Percentiles rank a stretch among this genome's conserved stretches.
Evolutionary conservation across 2,329 filamentous ascomycete genomes (phyloP).

Genomic region (Plenodomus biglobosus): DNA sequence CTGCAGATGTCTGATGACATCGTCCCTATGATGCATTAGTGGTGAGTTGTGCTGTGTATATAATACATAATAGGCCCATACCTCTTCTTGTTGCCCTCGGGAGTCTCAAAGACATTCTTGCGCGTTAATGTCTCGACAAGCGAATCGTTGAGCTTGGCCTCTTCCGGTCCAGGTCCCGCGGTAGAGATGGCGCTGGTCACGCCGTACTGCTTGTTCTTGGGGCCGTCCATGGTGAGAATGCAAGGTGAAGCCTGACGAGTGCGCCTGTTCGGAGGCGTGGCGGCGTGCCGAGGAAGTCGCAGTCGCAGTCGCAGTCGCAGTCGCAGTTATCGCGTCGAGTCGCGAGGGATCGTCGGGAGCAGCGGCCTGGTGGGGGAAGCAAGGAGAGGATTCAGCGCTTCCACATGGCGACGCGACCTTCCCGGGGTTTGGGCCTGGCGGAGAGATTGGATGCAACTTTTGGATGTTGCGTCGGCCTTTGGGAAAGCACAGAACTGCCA

Average conservation of each 20-base stretch:
- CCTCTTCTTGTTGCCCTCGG: slow-evolving; percentile 81
- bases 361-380: slow-evolving; percentile 4
- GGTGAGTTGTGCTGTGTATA: not conserved
- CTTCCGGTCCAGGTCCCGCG: slow-evolving; percentile 71
- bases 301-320: slow-evolving; percentile 19
- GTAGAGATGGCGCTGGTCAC: slow-evolving; percentile 83
- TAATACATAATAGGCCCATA: slow-evolving; percentile 38
- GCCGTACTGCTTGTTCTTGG: slow-evolving; percentile 57
- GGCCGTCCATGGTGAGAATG: slow-evolving; percentile 34
- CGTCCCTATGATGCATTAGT: slow-evolving; percentile 55
- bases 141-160: slow-evolving; percentile 74
- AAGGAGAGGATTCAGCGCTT: slow-evolving; percentile 22
- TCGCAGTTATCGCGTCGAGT: slow-evolving; percentile 14
- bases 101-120: slow-evolving; percentile 89
- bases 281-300: slow-evolving; percentile 19
- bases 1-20: slow-evolving; percentile 76
- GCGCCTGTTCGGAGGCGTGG: slow-evolving; percentile 26
- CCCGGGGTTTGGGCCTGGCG: slow-evolving; percentile 8
- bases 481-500: slow-evolving; percentile 15
- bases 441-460: slow-evolving; percentile 20
- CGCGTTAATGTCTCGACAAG: slow-evolving; percentile 81
- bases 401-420: slow-evolving; percentile 37
- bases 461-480: slow-evolving; percentile 16
- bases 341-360: slow-evolving; percentile 15
- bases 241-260: slow-evolving; percentile 6